These are phyloP conservation scores for Conidiobolus incongruus DNA, from an alignment of 371 early-diverging fungal genomes.

Conservation along the genomic window DNA sequence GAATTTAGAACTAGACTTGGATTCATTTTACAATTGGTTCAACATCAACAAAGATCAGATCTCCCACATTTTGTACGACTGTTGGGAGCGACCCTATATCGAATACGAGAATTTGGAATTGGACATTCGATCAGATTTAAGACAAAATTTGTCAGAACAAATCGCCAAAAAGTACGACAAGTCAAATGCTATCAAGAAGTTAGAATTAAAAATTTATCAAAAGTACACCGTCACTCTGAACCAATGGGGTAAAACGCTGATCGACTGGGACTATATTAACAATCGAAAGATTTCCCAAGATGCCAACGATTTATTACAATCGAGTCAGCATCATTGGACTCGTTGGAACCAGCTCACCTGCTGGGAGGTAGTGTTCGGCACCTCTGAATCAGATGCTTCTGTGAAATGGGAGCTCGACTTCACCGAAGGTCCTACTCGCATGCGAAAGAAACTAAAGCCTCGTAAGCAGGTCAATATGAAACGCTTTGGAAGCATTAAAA, in stretches of 20 bases:
- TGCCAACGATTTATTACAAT: slow-evolving; percentile 28
- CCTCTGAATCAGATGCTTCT: slow-evolving; percentile 10
- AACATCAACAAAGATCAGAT: slow-evolving; percentile 22
- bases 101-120: slow-evolving; percentile 11
- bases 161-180: slow-evolving; percentile 28
- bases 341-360: slow-evolving; percentile 20
- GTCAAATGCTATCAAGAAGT: slow-evolving; percentile 16
- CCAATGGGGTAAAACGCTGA: slow-evolving; percentile 30
- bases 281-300: slow-evolving; percentile 36
- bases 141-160: slow-evolving; percentile 18
- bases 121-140: slow-evolving; percentile 25
- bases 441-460: neutral
- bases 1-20: slow-evolving; percentile 16
- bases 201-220: slow-evolving; percentile 14
- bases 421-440: slow-evolving; percentile 23
- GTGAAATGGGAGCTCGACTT: slow-evolving; percentile 46
- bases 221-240: slow-evolving; percentile 27
- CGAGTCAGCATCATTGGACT: slow-evolving; percentile 40
- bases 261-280: slow-evolving; percentile 29
- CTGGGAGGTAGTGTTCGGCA: slow-evolving; percentile 42
- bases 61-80: slow-evolving; percentile 17
- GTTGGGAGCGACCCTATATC: neutral
- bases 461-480: neutral
- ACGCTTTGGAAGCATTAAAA: neutral
- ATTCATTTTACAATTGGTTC: slow-evolving; percentile 28